These are phyloP conservation scores for Colletotrichum falcatum DNA, from an alignment of 2,329 filamentous ascomycete species.

Conservation along the genomic window DNA sequence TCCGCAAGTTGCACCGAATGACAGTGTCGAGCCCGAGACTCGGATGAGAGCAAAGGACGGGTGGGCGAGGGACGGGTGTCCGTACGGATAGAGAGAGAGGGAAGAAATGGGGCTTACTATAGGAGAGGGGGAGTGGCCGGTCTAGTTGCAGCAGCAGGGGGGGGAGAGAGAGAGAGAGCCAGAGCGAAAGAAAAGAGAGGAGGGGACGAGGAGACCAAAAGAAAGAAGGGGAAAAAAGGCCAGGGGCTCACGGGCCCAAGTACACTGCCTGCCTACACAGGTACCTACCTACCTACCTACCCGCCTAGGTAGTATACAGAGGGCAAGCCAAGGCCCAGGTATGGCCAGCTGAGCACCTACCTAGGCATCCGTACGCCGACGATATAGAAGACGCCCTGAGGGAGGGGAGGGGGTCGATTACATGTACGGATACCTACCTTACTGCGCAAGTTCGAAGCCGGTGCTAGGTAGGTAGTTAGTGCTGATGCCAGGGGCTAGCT, in stretches of 20 bases:
- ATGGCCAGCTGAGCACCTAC: too few relatives aligned
- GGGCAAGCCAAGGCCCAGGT: background rate
- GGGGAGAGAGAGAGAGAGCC: background rate
- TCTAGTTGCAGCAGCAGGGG: background rate
- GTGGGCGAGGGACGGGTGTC: background rate
- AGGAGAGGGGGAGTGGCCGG: background rate
- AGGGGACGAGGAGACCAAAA: background rate
- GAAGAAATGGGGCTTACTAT: slow-evolving; percentile 1
- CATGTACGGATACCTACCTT: too few relatives aligned
- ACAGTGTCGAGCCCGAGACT: slow-evolving; percentile 35
- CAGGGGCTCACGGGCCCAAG: slow-evolving; percentile 14
- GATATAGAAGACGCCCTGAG: background rate
- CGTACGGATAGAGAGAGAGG: background rate
- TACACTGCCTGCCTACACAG: background rate
- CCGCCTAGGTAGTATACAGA: background rate
- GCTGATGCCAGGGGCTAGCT: background rate
- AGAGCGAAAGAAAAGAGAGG: background rate
- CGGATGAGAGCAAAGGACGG: slow-evolving; percentile 3
- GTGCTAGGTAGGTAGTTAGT: background rate
- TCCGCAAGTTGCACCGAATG: slow-evolving; percentile 24
- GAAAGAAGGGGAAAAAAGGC: background rate
- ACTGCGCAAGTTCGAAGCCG: background rate
- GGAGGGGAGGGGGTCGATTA: background rate
- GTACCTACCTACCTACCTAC: background rate
- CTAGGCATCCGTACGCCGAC: too few relatives aligned